Base-by-base conservation (phyloP, 2,329 filamentous ascomycete genomes). In the Xylariaceae sp. region DNA sequence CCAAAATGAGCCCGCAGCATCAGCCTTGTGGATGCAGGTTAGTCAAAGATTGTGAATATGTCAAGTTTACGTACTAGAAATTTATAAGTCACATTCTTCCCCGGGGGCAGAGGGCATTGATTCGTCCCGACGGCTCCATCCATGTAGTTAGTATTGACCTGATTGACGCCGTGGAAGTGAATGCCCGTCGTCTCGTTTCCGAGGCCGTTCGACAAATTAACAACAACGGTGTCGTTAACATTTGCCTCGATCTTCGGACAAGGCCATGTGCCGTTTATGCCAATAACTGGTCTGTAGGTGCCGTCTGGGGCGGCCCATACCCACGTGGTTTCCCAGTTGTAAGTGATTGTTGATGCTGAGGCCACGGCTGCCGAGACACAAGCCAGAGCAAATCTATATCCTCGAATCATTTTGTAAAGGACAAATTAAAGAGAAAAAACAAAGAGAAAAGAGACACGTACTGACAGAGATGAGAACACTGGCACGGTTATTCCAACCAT, bases 261-360 rank as follows among this genome's bases (percentile, higher is more conserved):
- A 2, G 86, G 85, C 81, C 85, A 87, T 65, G 80, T 66, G 12
- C 76, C 76, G 62, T 89, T 89, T 64, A 89, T 81, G 11, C 82
- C 83, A 61, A 88, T 83, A 1, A 80, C 76, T 31, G 80, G 76
- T 42, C 86, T 76, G 9, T 73, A 67, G 31, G 75, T 73, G 3
- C 82, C 82, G 71, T 88, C 85, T 0, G 85, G 85, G 47, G 81
- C 78, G 9, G 78, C 77, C 48, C 69, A 75, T 13, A 85, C 79
- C 82, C 84, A 87, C 34, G 78, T 79, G 41, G 84, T 71, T 43
- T 83, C 79, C 73, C 82, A 86, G 61, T 83, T 69, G 58, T 81
- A 81, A 2, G 71, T 78, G 33, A 83, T 73, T 0, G 74, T 80
- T 45, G 67, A 72, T 0, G 74, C 80, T 45, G 67, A 72, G 34